Evolutionary conservation across 2,329 filamentous ascomycete species (phyloP).

Genomic region (Verticillium alfalfae): DNA sequence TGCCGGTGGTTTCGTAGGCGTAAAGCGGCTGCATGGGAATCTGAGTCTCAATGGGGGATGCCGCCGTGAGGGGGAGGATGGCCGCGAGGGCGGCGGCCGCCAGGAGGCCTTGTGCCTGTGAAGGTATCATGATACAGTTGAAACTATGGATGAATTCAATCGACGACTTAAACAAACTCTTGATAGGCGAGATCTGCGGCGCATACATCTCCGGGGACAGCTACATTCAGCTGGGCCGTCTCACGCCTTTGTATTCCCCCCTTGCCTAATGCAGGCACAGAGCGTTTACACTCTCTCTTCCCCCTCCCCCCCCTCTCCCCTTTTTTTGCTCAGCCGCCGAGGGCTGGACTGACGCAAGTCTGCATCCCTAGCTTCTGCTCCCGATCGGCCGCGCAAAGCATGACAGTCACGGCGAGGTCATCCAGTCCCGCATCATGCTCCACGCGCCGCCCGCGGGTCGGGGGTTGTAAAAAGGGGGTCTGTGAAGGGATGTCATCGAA

Average conservation of each 20-base stretch:
- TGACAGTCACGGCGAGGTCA: neutral
- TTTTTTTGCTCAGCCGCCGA: neutral
- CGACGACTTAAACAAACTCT: neutral
- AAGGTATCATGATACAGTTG: conserved; percentile 1
- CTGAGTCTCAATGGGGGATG: neutral
- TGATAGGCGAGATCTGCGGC: neutral
- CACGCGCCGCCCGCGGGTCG: neutral
- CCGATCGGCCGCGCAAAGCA: neutral
- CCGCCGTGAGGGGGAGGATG: neutral
- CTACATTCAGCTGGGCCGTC: neutral
- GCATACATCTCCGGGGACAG: neutral
- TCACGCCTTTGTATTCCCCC: neutral
- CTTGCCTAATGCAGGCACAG: neutral
- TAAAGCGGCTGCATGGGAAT: conserved; percentile 5
- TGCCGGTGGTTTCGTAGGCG: conserved; percentile 3
- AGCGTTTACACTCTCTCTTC: neutral
- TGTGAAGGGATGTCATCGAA: neutral
- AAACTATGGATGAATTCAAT: neutral
- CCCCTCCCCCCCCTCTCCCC: no score
- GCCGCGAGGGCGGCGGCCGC: conserved; percentile 2
- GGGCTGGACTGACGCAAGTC: neutral
- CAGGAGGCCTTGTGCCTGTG: conserved; percentile 1
- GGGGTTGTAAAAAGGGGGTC: neutral
- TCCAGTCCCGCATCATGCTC: neutral
- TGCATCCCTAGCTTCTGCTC: neutral